phyloP scores from a whole-genome alignment of 2,329 filamentous ascomycete species.

The Pseudohalonectria lignicola region DNA sequence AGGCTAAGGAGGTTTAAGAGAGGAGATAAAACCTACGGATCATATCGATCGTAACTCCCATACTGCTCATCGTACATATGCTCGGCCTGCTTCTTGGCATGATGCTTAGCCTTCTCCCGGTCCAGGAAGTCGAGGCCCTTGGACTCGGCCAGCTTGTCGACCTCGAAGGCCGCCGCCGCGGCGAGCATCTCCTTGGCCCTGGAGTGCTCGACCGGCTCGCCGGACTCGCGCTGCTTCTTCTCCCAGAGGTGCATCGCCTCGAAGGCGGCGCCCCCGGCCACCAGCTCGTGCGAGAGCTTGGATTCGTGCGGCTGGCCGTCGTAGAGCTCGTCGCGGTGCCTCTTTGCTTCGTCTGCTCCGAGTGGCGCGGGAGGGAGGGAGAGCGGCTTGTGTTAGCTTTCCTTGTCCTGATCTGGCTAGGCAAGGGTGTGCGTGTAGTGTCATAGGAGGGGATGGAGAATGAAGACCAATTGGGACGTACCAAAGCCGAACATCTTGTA shows the following conservation, averaged over 20 bases:
- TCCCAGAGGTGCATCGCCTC: constrained; percentile 73
- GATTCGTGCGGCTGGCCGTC: constrained; percentile 38
- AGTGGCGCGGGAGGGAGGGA: not conserved
- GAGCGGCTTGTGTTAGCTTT: not conserved
- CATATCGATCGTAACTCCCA: constrained; percentile 36
- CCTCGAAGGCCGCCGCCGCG: constrained; percentile 61
- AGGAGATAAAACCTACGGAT: constrained; percentile 35
- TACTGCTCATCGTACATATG: constrained; percentile 54
- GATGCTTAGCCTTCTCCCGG: constrained; percentile 44
- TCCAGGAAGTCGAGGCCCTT: constrained; percentile 54
- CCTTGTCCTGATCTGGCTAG: not conserved
- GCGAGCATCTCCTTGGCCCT: constrained; percentile 71
- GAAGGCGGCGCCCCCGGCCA: constrained; percentile 68
- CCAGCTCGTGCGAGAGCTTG: constrained; percentile 59
- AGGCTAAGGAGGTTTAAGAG: no score
- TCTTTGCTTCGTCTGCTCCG: constrained; percentile 25
- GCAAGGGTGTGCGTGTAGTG: not conserved
- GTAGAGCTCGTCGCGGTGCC: constrained; percentile 32
- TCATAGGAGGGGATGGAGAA: not conserved
- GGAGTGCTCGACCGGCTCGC: constrained; percentile 58
- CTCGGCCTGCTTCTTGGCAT: constrained; percentile 47
- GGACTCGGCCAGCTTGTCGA: constrained; percentile 65
- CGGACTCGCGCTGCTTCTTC: constrained; percentile 60
- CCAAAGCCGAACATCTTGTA: constrained; percentile 4
- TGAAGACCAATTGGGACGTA: not conserved